Percentiles rank a stretch among this genome's conserved stretches.
Evolutionary conservation across 2,329 filamentous ascomycete genomes (phyloP).

Genomic region (Pseudogymnoascus sp.): DNA sequence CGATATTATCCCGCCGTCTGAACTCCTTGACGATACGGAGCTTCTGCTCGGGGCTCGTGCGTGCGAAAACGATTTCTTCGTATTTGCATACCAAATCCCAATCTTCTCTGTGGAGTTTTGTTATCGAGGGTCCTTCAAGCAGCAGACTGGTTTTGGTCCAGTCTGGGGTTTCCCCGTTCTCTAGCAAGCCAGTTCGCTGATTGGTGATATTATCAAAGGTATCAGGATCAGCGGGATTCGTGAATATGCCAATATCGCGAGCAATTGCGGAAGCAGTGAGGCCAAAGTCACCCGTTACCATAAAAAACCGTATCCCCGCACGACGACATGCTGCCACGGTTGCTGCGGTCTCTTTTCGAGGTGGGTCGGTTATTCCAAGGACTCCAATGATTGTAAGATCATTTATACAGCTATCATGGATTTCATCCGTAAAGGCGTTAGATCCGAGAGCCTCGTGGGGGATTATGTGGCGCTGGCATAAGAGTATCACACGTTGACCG

Average conservation of each 20-base stretch:
- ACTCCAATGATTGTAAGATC: conserved; percentile 43
- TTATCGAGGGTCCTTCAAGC: conserved; percentile 20
- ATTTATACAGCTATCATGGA: conserved; percentile 31
- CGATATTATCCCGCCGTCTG: conserved; percentile 31
- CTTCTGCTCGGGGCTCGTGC: conserved; percentile 36
- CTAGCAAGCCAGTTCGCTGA: not conserved
- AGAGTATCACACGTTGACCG: conserved; percentile 37
- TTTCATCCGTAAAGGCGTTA: conserved; percentile 43
- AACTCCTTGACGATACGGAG: conserved; percentile 35
- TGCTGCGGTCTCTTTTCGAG: conserved; percentile 46
- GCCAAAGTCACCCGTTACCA: conserved; percentile 70
- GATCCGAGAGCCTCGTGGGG: conserved; percentile 29
- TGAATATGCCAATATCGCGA: conserved; percentile 61
- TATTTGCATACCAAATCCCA: conserved; percentile 41
- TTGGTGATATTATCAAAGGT: conserved; percentile 31
- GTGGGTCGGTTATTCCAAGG: conserved; percentile 45
- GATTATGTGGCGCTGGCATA: conserved; percentile 33
- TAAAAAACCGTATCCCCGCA: conserved; percentile 63
- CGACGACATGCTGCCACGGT: conserved; percentile 51
- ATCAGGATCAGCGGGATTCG: conserved; percentile 27
- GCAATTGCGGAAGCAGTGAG: conserved; percentile 67
- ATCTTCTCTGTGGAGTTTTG: conserved; percentile 28
- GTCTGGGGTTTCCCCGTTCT: not conserved
- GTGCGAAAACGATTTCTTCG: conserved; percentile 40
- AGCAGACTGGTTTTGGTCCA: conserved; percentile 15